Conservation (phyloP, 164 flowering plant genomes). For the Paratinospora sagittata region DNA sequence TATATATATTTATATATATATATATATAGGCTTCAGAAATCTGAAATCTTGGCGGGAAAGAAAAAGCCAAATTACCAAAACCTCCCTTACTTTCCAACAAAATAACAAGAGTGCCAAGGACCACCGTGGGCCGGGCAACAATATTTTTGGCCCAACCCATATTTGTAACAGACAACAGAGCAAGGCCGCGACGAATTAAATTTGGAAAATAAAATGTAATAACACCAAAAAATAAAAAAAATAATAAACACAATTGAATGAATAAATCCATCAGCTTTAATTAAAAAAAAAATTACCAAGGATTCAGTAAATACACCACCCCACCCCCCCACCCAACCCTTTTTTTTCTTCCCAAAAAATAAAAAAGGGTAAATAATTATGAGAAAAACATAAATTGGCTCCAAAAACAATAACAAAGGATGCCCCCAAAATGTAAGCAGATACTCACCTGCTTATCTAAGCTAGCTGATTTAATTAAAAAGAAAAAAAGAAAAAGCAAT, state of each 20-base stretch:
- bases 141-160: too few species aligned
- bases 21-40: background rate
- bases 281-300: too few species aligned
- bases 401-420: background rate
- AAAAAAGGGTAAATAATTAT: conserved; percentile 1
- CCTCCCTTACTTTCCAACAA: background rate
- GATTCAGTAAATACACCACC: too few species aligned
- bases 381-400: background rate
- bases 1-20: too few species aligned
- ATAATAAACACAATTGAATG: too few species aligned
- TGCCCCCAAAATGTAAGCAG: conserved; percentile 5
- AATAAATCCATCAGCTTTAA: too few species aligned
- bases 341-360: background rate
- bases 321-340: too few species aligned
- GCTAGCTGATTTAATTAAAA: conserved; percentile 1
- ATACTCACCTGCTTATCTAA: conserved; percentile 11
- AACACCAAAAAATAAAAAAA: too few species aligned
- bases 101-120: background rate
- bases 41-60: background rate
- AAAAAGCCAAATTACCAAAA: background rate
- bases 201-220: too few species aligned
- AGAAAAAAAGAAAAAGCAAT: background rate
- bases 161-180: too few species aligned
- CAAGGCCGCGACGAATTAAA: too few species aligned
- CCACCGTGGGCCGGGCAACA: too few species aligned